Base-by-base conservation (phyloP, 371 early-diverging fungal species). In the Mucor saturninus region DNA sequence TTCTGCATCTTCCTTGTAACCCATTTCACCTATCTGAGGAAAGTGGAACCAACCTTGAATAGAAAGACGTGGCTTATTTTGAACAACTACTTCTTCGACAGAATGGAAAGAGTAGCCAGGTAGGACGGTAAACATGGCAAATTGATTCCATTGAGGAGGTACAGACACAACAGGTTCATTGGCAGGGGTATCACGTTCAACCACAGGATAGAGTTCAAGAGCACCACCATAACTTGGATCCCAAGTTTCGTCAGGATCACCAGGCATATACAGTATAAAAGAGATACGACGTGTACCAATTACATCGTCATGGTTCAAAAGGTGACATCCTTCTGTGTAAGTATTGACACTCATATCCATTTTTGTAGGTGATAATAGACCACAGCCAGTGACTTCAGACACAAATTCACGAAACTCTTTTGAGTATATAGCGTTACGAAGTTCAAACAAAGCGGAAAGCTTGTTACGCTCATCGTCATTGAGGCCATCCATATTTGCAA, bases 11-110 rank as follows among this genome's bases (percentile, higher is more conserved):
- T 68, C 57, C n/a, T 56, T 65, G 54, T 87, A 84, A 4, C 89
- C 90, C 7, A 71, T 69, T 56, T 87, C 89, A 28, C 83, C 86
- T 26, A 67, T 69, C 64, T 89, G 87, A 54, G 88, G 86, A 29
- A 86, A 75, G 61, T 91, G 90, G 69, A 90, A 92, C 92, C 91
- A 91, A 5, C 93, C 93, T 52, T 85, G 86, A 52, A 91, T 89
- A 67, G 85, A 85, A 52, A 89, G 70, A 35, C 92, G 74, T 59
- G 84, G 81, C 50, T 86, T 81, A 13, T 71, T 74, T 15, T 67
- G 79, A 9, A 79, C 80, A 0, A 88, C 84, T 5, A 92, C 91
- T 71, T 92, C 91, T 54, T 91, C 83, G 7, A 92, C 91, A 5
- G 91, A 82, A 62, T 92, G 93, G 75, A 89, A 89, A 30, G 89